Evolutionary conservation across 768 basidiomycete species (phyloP).

Genomic region (Suillus americanus): DNA sequence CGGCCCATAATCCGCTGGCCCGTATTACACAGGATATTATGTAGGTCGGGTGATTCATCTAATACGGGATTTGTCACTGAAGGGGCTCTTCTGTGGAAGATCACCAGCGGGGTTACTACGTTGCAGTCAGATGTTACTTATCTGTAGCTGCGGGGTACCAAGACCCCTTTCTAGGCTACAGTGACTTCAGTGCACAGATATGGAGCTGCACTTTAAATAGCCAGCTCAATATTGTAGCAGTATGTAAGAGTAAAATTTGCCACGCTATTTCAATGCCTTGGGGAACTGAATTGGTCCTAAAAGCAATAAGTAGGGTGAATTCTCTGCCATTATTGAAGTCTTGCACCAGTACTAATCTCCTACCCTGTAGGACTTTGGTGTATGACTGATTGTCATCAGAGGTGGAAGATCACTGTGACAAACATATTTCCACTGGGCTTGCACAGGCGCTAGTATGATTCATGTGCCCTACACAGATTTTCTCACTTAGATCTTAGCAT

Average conservation of each 20-base stretch:
- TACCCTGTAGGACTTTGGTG: no score
- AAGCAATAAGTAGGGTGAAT: slow-evolving; percentile 7
- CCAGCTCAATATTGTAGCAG: slow-evolving; percentile 2
- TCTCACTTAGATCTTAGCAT: no score
- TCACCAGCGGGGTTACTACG: neutral
- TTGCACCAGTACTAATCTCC: no score
- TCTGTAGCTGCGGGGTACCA: neutral
- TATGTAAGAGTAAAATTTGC: neutral
- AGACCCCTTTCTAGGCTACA: slow-evolving; percentile 10
- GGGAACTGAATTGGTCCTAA: neutral
- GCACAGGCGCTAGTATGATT: no score
- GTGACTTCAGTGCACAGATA: slow-evolving; percentile 9
- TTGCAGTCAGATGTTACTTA: slow-evolving; percentile 3
- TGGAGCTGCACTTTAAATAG: neutral
- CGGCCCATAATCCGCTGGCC: no score
- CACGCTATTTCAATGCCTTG: slow-evolving; percentile 10
- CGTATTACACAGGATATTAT: no score
- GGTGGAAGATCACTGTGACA: no score
- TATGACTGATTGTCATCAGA: no score
- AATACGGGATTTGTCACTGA: no score
- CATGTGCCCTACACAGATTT: no score
- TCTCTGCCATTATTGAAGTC: neutral
- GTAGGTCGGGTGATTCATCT: no score
- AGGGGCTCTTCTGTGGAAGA: neutral
- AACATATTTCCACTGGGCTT: no score